Base-by-base conservation (phyloP, 352 stramenopile species). In the Phytophthora kernoviae region DNA sequence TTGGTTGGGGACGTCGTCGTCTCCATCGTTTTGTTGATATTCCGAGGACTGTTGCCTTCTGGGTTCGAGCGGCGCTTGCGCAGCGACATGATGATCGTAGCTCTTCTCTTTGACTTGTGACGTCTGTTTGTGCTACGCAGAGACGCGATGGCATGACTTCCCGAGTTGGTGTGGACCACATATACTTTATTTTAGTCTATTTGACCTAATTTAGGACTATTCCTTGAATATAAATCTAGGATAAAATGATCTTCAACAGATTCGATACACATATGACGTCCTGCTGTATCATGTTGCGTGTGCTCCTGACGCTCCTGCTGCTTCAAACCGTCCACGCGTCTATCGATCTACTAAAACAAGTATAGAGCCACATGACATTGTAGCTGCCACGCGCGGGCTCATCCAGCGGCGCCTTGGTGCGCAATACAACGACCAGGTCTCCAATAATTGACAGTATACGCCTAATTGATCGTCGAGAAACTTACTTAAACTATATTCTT, bases 361-460 rank as follows among this genome's bases (percentile, higher is more conserved):
- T 15, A 57, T 58, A 36, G 68, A 67, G 1, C 4, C 9, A 0
- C 77, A 87, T 57, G 80, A 91, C 58, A 59, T 79, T 0, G 57
- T 89, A 40, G 61, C 57, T 12, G 75, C 78, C 22, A 77, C 58
- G 34, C 73, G 66, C n/a, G 75, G 78, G 1, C 73, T 93, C 46
- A 85, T 93, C 57, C 50, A 68, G 10, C 73, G 84, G 12, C 70
- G 84, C 2, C 59, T 93, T 0, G 84, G 81, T 0, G 32, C 57
- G 11, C 54, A 52, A n/a, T 91, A 84, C 61, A 75, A 83, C 36
- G 77, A 88, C 17, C 81, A 93, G 68, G 83, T 92, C 17, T 11
- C 55, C 7, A 37, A 37, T 37, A 12, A 37, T 37, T n/a, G n/a
- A n/a, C n/a, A n/a, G n/a, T n/a, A n/a, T n/a, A n/a, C n/a, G n/a